These are phyloP conservation scores for Begonia fuchsioides DNA, from an alignment of 306 rosid genomes.

Conservation along the genomic window DNA sequence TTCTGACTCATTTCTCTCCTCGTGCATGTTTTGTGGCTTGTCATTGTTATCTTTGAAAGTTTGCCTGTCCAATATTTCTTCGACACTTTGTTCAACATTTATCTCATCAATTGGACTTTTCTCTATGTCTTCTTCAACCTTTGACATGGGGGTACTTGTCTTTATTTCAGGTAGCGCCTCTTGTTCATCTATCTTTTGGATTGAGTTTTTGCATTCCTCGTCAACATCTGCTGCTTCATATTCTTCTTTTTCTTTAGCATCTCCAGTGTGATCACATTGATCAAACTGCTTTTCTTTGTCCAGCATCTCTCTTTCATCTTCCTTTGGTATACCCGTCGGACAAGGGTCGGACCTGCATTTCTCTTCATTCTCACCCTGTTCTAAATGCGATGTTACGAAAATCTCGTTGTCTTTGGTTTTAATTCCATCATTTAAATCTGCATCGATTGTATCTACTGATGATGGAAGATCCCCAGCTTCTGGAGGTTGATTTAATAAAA, in stretches of 20 bases:
- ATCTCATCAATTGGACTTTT: constrained; percentile 8
- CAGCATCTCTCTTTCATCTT: constrained; percentile 9
- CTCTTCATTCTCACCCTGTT: constrained; percentile 3
- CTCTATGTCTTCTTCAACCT: constrained; percentile 9
- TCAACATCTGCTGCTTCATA: constrained; percentile 1
- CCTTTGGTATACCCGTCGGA: constrained; percentile 9
- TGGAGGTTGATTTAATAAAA: background rate
- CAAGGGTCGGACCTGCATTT: constrained; percentile 3
- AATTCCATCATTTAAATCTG: background rate
- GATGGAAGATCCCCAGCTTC: background rate
- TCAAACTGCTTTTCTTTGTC: constrained; percentile 12
- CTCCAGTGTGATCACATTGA: constrained; percentile 3
- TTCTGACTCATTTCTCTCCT: constrained; percentile 9
- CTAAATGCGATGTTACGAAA: background rate
- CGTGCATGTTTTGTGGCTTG: constrained; percentile 6
- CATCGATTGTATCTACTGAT: constrained; percentile 4
- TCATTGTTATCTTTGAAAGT: constrained; percentile 6
- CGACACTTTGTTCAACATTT: constrained; percentile 10
- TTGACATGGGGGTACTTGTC: background rate
- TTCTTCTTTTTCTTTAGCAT: constrained; percentile 8
- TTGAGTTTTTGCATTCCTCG: background rate
- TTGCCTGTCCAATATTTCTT: constrained; percentile 12
- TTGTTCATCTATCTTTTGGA: too few species aligned
- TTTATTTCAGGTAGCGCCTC: too few species aligned
- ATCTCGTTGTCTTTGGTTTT: constrained; percentile 3